Evolutionary conservation across 2,329 filamentous ascomycete species (phyloP), one percentile per base, ranked within the genome.

Genomic region (Tolypocladium ophioglossoides): DNA sequence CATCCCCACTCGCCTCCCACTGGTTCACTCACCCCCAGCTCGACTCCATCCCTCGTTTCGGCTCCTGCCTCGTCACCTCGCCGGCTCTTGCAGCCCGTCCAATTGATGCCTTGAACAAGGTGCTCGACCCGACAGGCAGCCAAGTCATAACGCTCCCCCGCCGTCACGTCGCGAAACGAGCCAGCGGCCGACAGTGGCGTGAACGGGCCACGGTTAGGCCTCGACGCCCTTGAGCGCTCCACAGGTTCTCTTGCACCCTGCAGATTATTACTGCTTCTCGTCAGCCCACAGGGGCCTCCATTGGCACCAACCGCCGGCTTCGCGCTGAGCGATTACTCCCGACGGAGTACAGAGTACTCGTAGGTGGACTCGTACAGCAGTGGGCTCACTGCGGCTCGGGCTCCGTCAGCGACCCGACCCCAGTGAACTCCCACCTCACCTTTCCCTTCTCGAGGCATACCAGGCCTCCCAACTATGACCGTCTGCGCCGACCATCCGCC

Each of bases 401-500:
- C 41, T n/a, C 41, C 16, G 24, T 46, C 27, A 32, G 44, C 44
- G 44, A 47, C n/a, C 24, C 24, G 24, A 30, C 41, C 41, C 41
- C 24, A 47, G 44, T n/a, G 3, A 16, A 24, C 44, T 48, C 27
- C 27, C 27, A 20, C 44, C 27, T 27, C 27, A 27, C 44, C 27
- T 47, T n/a, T 32, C 44, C 41, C 27, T 32, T n/a, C 44, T 47
- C 18, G 44, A 11, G 27, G 40, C 40, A 14, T 16, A 14, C 20
- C 40, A 7, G 20, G 27, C 44, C 51, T 48, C 39, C 37, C 39
- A 24, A 51, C 53, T 52, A 58, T 58, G 57, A 56, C 56, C 53
- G 52, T 24, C 44, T 39, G 46, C 22, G 38, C 57, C 53, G 55
- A 56, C 55, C 53, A 55, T 44, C 51, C 56, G 50, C 37, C 55